A percentile compares a stretch with the other conserved stretches of the same genome.
Conservation (phyloP, 306 rosid genomes). For the Pachyrhizus erosus region DNA sequence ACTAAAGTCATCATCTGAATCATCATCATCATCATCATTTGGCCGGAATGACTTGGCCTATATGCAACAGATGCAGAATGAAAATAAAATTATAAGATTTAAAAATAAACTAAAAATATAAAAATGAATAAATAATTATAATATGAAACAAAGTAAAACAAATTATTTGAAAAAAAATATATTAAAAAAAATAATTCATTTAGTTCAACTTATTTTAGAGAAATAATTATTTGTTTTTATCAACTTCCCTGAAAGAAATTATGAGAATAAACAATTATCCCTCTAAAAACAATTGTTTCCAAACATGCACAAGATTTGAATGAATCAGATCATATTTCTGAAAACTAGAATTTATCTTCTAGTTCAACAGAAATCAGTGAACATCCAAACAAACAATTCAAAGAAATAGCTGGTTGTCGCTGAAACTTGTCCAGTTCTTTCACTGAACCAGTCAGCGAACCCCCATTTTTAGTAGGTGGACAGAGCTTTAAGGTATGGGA, state of each 20-base stretch:
- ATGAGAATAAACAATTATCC: not conserved
- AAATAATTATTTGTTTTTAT: not conserved
- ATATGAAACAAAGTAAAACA: not conserved
- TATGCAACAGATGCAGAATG: slow-evolving; percentile 17
- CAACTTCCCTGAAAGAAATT: not conserved
- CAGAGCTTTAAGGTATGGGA: not conserved
- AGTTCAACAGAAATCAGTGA: not conserved
- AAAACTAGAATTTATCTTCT: not conserved
- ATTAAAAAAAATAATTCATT: not conserved
- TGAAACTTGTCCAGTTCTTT: not conserved
- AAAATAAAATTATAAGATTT: slow-evolving; percentile 21
- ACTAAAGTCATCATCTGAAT: slow-evolving; percentile 87
- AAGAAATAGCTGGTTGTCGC: not conserved
- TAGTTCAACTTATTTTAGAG: not conserved
- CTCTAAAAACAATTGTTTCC: not conserved
- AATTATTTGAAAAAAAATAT: no score
- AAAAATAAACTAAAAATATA: not conserved
- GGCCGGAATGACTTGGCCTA: slow-evolving; percentile 91
- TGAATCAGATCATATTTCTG: not conserved
- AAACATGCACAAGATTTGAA: no score
- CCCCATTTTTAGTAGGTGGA: not conserved
- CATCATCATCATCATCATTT: slow-evolving; percentile 65
- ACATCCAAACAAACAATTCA: not conserved
- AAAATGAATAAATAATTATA: not conserved
- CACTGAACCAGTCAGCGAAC: not conserved